These are phyloP conservation scores for Verbascum thapsus DNA, from an alignment of 257 asterid genomes.

Conservation along the genomic window DNA sequence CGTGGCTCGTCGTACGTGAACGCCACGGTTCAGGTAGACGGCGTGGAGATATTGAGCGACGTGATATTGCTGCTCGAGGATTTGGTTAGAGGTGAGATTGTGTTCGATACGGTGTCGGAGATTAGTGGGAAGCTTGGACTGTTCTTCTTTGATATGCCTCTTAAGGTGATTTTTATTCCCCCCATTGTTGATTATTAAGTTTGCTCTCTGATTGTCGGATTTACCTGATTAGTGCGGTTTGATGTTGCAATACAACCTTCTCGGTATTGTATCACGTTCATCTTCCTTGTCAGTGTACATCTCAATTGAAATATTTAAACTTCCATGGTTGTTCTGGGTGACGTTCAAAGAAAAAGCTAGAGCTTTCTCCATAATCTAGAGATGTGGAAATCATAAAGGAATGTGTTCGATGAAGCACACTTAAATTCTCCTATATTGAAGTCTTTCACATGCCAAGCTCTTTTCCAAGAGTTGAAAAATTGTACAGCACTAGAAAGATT, in stretches of 20 bases:
- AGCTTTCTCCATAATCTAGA: not conserved
- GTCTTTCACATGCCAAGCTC: not conserved
- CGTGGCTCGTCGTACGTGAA: conserved; percentile 64
- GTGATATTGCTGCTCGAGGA: conserved; percentile 63
- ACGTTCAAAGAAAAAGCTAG: not conserved
- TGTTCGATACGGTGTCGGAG: conserved; percentile 64
- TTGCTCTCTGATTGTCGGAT: no score
- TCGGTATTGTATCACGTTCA: no score
- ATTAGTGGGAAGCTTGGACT: conserved; percentile 69
- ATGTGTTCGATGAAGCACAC: not conserved
- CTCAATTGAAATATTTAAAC: not conserved
- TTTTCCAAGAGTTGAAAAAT: not conserved
- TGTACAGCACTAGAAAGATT: no score
- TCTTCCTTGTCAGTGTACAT: no score
- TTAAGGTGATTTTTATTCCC: conserved; percentile 46
- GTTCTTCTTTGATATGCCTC: conserved; percentile 56
- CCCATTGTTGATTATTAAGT: no score
- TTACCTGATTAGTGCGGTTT: no score
- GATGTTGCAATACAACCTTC: no score
- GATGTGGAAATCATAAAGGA: not conserved
- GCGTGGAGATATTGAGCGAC: conserved; percentile 55
- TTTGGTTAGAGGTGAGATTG: conserved; percentile 57
- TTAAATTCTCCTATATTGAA: not conserved
- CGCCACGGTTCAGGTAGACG: conserved; percentile 63
- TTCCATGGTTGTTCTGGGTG: not conserved